These are phyloP conservation scores for Fusarium keratoplasticum DNA, from an alignment of 2,329 filamentous ascomycete genomes.

Conservation along the genomic window DNA sequence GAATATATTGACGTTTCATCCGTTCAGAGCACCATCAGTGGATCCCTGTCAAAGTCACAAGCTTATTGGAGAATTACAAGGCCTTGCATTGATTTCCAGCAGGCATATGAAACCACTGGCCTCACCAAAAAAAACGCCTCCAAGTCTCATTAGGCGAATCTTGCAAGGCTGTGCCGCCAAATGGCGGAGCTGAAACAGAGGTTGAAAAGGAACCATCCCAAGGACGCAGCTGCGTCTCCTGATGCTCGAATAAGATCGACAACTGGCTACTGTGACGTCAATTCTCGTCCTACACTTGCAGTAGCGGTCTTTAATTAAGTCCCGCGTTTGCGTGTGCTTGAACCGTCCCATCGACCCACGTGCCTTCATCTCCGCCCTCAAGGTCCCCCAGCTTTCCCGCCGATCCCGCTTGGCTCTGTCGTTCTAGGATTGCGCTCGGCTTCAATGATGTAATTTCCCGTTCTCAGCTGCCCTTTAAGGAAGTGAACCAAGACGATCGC, in stretches of 20 bases:
- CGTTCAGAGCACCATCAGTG: not conserved
- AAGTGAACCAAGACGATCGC: not conserved
- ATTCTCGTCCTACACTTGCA: not conserved
- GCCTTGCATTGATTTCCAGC: not conserved
- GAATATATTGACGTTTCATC: not conserved
- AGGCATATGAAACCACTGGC: not conserved
- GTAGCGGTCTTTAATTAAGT: not conserved
- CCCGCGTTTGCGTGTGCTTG: not conserved
- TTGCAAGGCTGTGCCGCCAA: not conserved
- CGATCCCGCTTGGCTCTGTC: conserved; percentile 22
- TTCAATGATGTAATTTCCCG: conserved; percentile 12
- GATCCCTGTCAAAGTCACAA: not conserved
- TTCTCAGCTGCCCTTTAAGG: not conserved
- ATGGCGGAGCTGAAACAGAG: not conserved
- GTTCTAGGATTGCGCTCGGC: not conserved
- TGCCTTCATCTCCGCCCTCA: conserved; percentile 1
- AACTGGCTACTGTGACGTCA: conserved; percentile 11
- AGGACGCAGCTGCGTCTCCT: not conserved
- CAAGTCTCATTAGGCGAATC: not conserved
- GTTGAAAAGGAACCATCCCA: not conserved
- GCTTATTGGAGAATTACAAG: not conserved
- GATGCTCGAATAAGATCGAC: not conserved
- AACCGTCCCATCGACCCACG: conserved; percentile 14
- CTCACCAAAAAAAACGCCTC: not conserved
- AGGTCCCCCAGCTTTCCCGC: not conserved